A percentile compares a stretch with the other conserved stretches of the same genome.
Evolutionary conservation across 2,329 filamentous ascomycete species (phyloP).

Genomic region (Phoma herbarum): DNA sequence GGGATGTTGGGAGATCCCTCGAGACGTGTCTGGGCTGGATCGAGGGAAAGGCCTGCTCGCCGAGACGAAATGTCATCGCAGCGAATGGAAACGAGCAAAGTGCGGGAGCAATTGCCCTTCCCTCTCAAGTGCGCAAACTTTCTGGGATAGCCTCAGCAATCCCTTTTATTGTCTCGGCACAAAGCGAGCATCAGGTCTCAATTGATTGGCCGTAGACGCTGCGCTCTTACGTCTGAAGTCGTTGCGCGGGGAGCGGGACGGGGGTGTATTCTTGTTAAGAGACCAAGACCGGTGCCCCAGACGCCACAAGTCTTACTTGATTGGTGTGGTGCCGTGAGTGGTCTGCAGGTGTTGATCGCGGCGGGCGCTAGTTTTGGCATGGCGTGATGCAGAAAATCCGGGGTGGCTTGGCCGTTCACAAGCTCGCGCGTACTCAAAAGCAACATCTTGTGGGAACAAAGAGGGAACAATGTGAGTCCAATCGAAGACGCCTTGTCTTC

Average conservation of each 20-base stretch:
- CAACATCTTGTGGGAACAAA: conserved; percentile 3
- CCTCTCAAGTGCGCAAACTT: conserved; percentile 19
- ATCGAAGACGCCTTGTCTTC: neutral
- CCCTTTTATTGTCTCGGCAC: conserved; percentile 33
- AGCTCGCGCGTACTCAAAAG: conserved; percentile 12
- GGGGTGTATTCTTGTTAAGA: conserved; percentile 31
- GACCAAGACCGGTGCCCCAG: conserved; percentile 33
- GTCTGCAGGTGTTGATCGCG: conserved; percentile 31
- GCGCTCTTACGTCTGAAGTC: conserved; percentile 29
- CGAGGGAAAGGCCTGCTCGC: conserved; percentile 21
- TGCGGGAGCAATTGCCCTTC: conserved; percentile 33
- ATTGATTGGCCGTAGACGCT: conserved; percentile 30
- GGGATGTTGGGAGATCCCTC: conserved; percentile 26
- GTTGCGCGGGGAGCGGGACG: conserved; percentile 24
- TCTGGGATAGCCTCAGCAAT: conserved; percentile 14
- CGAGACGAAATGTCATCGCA: conserved; percentile 16
- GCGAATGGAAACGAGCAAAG: conserved; percentile 28
- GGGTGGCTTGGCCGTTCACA: conserved; percentile 28
- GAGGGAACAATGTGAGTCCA: neutral
- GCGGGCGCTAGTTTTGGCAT: conserved; percentile 31
- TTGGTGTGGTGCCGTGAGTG: conserved; percentile 27
- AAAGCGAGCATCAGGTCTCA: conserved; percentile 15
- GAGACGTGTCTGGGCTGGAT: conserved; percentile 21
- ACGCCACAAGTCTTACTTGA: conserved; percentile 29
- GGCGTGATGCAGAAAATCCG: conserved; percentile 33